Evolutionary conservation across 257 asterid species (phyloP).

Genomic region (Penstemon newberryi): DNA sequence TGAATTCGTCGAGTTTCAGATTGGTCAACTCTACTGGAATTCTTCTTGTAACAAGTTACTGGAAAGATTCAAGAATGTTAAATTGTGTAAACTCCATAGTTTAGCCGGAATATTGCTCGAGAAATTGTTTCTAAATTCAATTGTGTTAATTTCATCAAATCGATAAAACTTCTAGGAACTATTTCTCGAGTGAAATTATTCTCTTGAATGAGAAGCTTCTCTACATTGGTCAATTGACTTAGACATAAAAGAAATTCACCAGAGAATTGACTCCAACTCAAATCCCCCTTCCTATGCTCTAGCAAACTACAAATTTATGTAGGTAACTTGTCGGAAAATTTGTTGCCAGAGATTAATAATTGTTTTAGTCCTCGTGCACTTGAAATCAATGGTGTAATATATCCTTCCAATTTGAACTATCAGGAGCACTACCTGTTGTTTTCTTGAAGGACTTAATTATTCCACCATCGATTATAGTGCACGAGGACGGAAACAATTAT

Average conservation of each 20-base stretch:
- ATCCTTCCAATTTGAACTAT: slow-evolving; percentile 55
- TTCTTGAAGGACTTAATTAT: slow-evolving; percentile 69
- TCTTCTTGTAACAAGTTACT: slow-evolving; percentile 57
- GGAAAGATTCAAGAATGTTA: slow-evolving; percentile 65
- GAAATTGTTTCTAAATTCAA: slow-evolving; percentile 60
- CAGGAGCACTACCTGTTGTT: slow-evolving; percentile 56
- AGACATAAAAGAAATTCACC: slow-evolving; percentile 72
- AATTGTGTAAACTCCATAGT: slow-evolving; percentile 55
- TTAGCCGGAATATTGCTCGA: slow-evolving; percentile 61
- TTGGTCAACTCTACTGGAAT: slow-evolving; percentile 60
- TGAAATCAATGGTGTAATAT: slow-evolving; percentile 51
- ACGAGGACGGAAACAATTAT: slow-evolving; percentile 35
- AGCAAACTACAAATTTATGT: slow-evolving; percentile 40
- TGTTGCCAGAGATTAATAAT: slow-evolving; percentile 53
- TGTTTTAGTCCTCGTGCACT: slow-evolving; percentile 44
- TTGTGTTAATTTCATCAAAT: slow-evolving; percentile 56
- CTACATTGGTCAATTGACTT: slow-evolving; percentile 41
- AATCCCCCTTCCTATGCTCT: slow-evolving; percentile 37
- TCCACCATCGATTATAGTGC: slow-evolving; percentile 55
- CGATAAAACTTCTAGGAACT: slow-evolving; percentile 43
- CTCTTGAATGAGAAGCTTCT: slow-evolving; percentile 58
- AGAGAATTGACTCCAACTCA: slow-evolving; percentile 49
- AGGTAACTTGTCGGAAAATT: slow-evolving; percentile 56
- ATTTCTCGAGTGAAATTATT: slow-evolving; percentile 53
- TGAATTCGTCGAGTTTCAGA: slow-evolving; percentile 63